A percentile compares a stretch with the other conserved stretches of the same genome.
Evolutionary conservation across 2,329 filamentous ascomycete genomes (phyloP).

Genomic region (Pseudopyrenochaeta lycopersici): DNA sequence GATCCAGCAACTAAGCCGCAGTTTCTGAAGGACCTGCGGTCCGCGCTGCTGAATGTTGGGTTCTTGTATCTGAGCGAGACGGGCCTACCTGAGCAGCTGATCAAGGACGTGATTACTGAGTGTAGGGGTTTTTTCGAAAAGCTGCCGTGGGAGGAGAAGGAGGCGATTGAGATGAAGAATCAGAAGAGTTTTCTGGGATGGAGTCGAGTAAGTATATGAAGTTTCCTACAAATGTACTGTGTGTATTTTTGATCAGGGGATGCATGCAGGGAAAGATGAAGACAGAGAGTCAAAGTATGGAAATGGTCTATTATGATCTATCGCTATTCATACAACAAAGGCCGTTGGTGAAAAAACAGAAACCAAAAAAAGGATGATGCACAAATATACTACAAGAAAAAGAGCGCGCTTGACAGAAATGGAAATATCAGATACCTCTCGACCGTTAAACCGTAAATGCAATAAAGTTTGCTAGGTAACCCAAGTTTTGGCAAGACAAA

Average conservation of each 20-base stretch:
- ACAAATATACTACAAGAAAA: neutral
- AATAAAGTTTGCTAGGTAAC: neutral
- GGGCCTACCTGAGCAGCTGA: constrained; percentile 65
- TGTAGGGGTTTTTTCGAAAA: constrained; percentile 77
- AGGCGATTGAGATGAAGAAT: constrained; percentile 62
- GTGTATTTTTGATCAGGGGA: too few relatives aligned
- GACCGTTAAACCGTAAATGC: neutral
- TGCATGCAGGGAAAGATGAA: neutral
- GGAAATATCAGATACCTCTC: neutral
- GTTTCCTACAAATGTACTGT: too few relatives aligned
- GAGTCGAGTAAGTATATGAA: constrained; percentile 50
- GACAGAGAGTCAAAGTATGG: neutral
- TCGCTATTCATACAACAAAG: neutral
- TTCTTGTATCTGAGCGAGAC: constrained; percentile 87
- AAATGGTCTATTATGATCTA: neutral
- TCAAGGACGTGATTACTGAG: constrained; percentile 71
- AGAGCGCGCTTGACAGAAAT: neutral
- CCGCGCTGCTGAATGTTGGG: constrained; percentile 84
- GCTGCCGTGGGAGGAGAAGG: constrained; percentile 79
- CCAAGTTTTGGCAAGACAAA: neutral
- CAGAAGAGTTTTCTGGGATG: constrained; percentile 58
- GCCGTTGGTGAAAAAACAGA: constrained; percentile 3
- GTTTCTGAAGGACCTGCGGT: constrained; percentile 75
- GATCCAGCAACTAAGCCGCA: constrained; percentile 74
- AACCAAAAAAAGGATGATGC: neutral